A percentile compares a stretch with the other conserved stretches of the same genome.
These are phyloP conservation scores for Clarireedia sp. DNA, from an alignment of 2,329 filamentous ascomycete species.

Conservation along the genomic window DNA sequence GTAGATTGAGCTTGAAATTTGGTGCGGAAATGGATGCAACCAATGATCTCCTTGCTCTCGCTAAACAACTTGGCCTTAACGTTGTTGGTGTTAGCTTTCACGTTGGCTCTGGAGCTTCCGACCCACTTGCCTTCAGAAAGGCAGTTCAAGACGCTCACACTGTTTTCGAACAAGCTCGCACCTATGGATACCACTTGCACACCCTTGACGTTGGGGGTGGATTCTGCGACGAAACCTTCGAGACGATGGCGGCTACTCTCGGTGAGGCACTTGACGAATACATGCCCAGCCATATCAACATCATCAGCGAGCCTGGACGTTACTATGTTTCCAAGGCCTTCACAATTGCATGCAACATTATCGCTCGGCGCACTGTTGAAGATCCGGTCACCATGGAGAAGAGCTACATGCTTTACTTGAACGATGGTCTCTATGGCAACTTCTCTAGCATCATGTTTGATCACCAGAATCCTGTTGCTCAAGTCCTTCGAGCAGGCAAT, in stretches of 20 bases:
- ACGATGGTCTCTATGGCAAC: slow-evolving; percentile 96
- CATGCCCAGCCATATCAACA: slow-evolving; percentile 68
- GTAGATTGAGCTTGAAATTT: slow-evolving; percentile 95
- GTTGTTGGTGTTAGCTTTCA: slow-evolving; percentile 97
- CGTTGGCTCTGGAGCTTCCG: slow-evolving; percentile 90
- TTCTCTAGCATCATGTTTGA: slow-evolving; percentile 99
- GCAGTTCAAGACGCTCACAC: slow-evolving; percentile 81
- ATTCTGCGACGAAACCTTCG: slow-evolving; percentile 85
- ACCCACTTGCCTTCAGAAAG: slow-evolving; percentile 84
- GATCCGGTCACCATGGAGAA: slow-evolving; percentile 57
- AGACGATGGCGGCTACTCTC: slow-evolving; percentile 77
- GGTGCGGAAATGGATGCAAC: slow-evolving; percentile 83
- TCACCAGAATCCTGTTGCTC: slow-evolving; percentile 84
- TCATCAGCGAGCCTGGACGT: slow-evolving; percentile 93
- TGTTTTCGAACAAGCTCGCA: slow-evolving; percentile 79
- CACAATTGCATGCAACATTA: slow-evolving; percentile 91
- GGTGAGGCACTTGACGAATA: slow-evolving; percentile 74
- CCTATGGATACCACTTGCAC: slow-evolving; percentile 71
- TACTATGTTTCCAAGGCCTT: slow-evolving; percentile 94
- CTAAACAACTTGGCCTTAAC: slow-evolving; percentile 75
- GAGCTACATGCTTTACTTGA: slow-evolving; percentile 95
- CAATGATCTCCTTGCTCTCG: slow-evolving; percentile 66
- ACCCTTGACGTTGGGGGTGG: slow-evolving; percentile 92
- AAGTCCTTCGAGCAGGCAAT: slow-evolving; percentile 60
- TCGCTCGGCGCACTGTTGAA: slow-evolving; percentile 82